Evolutionary conservation across 2,329 filamentous ascomycete genomes (phyloP).

Genomic region (Neofusicoccum ribis): DNA sequence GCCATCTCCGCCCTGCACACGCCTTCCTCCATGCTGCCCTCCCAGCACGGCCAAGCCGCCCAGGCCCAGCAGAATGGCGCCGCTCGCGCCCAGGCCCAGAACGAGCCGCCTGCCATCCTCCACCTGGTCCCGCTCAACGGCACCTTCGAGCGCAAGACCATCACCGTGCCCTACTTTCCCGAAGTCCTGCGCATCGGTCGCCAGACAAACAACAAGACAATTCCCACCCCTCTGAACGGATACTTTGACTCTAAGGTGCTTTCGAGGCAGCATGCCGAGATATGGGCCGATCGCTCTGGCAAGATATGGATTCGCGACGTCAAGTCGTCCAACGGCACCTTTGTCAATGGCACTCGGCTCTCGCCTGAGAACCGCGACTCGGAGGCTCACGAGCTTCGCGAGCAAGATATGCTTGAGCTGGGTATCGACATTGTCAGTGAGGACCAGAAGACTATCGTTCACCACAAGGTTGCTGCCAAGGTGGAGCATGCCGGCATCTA

Average conservation of each 20-base stretch:
- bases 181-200: conserved; percentile 92
- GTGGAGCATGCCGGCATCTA: conserved; percentile 92
- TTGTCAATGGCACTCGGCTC: conserved; percentile 87
- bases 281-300: conserved; percentile 81
- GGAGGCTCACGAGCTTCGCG: conserved; percentile 88
- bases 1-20: conserved; percentile 65
- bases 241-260: conserved; percentile 98
- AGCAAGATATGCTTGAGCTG: conserved; percentile 87
- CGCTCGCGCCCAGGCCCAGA: conserved; percentile 39
- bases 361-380: conserved; percentile 96
- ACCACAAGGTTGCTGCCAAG: conserved; percentile 96
- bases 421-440: conserved; percentile 99
- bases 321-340: conserved; percentile 98
- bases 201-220: conserved; percentile 95
- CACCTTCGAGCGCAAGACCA: conserved; percentile 96
- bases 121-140: conserved; percentile 89
- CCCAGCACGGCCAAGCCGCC: conserved; percentile 68
- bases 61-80: conserved; percentile 60
- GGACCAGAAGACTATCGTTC: conserved; percentile 96
- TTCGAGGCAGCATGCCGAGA: conserved; percentile 92
- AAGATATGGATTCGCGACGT: conserved; percentile 97
- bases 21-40: conserved; percentile 62
- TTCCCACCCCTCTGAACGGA: conserved; percentile 86
- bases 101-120: conserved; percentile 72
- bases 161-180: conserved; percentile 88